Conservation (phyloP, 2,329 filamentous ascomycete species). For the Aspergillus clavatus region DNA sequence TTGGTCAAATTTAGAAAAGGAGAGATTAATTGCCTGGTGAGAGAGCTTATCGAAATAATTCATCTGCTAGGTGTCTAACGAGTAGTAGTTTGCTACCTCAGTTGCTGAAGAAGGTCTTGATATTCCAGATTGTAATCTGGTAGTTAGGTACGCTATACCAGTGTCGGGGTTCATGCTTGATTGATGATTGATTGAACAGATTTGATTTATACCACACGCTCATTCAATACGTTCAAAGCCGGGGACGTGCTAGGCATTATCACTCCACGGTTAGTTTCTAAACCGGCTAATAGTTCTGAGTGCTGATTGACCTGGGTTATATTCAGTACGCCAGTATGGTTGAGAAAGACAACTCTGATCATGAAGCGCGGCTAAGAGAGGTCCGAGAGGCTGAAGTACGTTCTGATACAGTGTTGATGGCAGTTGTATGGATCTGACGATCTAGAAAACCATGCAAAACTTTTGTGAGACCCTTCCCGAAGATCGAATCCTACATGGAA, state of each 20-base stretch:
- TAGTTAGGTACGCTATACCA: slow-evolving; percentile 42
- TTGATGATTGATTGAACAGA: slow-evolving; percentile 35
- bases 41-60: neutral
- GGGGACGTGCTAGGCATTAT: slow-evolving; percentile 73
- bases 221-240: slow-evolving; percentile 92
- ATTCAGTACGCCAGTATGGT: slow-evolving; percentile 71
- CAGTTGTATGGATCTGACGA: neutral
- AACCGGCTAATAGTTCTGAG: neutral
- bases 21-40: slow-evolving; percentile 52
- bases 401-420: neutral
- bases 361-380: slow-evolving; percentile 55
- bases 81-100: slow-evolving; percentile 54
- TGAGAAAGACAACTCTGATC: slow-evolving; percentile 64
- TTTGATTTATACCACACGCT: slow-evolving; percentile 87
- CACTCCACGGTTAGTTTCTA: slow-evolving; percentile 56
- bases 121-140: slow-evolving; percentile 62
- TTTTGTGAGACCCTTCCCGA: slow-evolving; percentile 73
- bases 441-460: slow-evolving; percentile 55
- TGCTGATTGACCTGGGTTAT: neutral
- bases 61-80: slow-evolving; percentile 8
- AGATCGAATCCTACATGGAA: slow-evolving; percentile 63
- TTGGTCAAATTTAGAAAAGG: slow-evolving; percentile 61
- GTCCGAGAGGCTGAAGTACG: slow-evolving; percentile 43
- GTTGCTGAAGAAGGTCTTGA: slow-evolving; percentile 64
- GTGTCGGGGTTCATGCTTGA: neutral